A percentile compares a stretch with the other conserved stretches of the same genome.
phyloP scores from a whole-genome alignment of 2,329 filamentous ascomycete species.

The Colletotrichum sp. region DNA sequence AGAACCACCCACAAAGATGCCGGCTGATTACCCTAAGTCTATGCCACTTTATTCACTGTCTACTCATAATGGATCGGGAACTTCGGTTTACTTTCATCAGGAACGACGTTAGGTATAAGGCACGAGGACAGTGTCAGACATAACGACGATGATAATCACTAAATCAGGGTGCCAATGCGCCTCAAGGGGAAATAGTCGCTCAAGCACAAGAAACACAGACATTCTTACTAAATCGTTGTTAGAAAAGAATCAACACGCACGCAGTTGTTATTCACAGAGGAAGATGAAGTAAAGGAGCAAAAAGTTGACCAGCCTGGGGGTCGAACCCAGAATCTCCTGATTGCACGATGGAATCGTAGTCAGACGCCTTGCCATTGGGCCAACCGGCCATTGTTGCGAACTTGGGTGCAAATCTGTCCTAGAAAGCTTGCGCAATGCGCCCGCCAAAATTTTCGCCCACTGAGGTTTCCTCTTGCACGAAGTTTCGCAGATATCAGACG shows the following conservation, averaged over 20 bases:
- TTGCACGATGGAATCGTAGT: neutral
- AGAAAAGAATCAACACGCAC: neutral
- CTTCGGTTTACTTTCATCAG: neutral
- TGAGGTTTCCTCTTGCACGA: neutral
- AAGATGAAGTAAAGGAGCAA: neutral
- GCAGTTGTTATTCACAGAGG: neutral
- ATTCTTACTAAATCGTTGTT: neutral
- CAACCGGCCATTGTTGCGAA: neutral
- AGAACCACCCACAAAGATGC: no score
- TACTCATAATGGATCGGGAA: neutral
- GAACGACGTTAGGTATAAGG: neutral
- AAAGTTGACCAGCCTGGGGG: constrained; percentile 19
- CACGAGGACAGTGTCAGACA: neutral
- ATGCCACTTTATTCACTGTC: neutral
- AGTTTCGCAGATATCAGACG: neutral
- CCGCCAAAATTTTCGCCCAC: neutral
- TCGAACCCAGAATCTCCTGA: constrained; percentile 23
- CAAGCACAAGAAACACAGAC: neutral
- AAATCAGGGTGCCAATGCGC: no score
- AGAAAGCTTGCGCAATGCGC: accelerated
- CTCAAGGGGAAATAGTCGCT: neutral
- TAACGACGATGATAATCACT: neutral
- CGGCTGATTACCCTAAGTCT: neutral
- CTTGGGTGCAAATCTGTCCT: accelerated
- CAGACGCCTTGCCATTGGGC: constrained; percentile 1